Conservation (phyloP, 352 stramenopile species). For the Saprolegnia parasitica region DNA sequence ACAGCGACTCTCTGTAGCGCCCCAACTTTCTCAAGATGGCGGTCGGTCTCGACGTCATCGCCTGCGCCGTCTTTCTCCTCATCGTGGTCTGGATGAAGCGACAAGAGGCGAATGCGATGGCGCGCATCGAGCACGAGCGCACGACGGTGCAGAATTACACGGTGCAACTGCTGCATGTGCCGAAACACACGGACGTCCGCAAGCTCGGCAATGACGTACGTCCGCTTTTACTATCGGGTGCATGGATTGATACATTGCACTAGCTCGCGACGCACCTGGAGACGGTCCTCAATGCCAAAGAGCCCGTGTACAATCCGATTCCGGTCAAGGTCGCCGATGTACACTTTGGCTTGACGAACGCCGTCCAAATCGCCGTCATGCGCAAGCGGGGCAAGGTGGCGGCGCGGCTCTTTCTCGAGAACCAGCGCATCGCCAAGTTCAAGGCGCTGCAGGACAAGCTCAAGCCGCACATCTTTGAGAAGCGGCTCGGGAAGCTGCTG, state of each 20-base stretch:
- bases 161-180: conserved; percentile 65
- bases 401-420: conserved; percentile 52
- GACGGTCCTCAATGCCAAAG: conserved; percentile 42
- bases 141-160: conserved; percentile 75
- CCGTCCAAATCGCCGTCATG: conserved; percentile 55
- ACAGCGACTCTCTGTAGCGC: conserved; percentile 36
- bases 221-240: background rate
- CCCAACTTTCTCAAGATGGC: conserved; percentile 63
- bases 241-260: background rate
- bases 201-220: conserved; percentile 56
- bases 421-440: conserved; percentile 66
- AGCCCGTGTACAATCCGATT: conserved; percentile 51
- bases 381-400: conserved; percentile 55
- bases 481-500: conserved; percentile 40
- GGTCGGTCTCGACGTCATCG: conserved; percentile 63
- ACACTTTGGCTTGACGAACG: conserved; percentile 70
- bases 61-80: conserved; percentile 59
- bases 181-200: conserved; percentile 51
- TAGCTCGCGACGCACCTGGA: conserved; percentile 67
- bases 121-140: conserved; percentile 52
- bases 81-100: conserved; percentile 65
- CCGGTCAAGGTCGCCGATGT: conserved; percentile 66
- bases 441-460: conserved; percentile 45
- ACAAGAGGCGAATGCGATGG: conserved; percentile 62
- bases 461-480: conserved; percentile 37